Percentiles rank a stretch among this genome's conserved stretches.
Evolutionary conservation across 2,329 filamentous ascomycete genomes (phyloP).

Genomic region (Neonectria punicea): DNA sequence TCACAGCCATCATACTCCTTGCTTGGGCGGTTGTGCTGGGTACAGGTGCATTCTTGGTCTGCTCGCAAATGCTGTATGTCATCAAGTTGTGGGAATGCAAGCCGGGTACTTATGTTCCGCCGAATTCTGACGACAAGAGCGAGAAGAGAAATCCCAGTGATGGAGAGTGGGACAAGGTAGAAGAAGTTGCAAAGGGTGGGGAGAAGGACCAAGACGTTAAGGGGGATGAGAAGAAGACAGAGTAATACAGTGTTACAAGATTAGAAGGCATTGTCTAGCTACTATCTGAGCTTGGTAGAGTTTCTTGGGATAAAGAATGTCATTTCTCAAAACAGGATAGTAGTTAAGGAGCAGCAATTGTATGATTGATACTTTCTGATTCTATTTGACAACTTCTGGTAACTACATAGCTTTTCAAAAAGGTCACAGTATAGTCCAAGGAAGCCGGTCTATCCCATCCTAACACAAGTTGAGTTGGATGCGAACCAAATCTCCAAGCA

Average conservation of each 20-base stretch:
- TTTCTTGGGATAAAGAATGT: not conserved
- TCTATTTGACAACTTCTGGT: not conserved
- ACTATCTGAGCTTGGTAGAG: too few species aligned
- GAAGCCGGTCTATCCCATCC: not conserved
- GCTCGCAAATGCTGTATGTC: not conserved
- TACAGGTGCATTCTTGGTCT: not conserved
- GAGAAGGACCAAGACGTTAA: not conserved
- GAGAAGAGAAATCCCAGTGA: not conserved
- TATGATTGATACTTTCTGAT: not conserved
- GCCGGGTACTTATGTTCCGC: not conserved
- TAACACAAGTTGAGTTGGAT: not conserved
- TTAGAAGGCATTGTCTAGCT: too few species aligned
- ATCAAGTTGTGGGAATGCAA: not conserved
- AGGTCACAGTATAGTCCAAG: not conserved
- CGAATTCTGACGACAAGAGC: not conserved
- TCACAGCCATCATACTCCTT: not conserved
- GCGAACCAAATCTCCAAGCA: not conserved
- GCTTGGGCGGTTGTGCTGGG: slow-evolving; percentile 6
- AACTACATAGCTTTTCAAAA: not conserved
- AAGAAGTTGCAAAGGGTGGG: not conserved
- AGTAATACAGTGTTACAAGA: not conserved
- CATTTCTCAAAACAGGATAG: not conserved
- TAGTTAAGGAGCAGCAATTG: not conserved
- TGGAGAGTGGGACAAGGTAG: not conserved
- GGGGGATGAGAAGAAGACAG: not conserved